Conservation (phyloP, 2,329 filamentous ascomycete species). For the Rutstroemia sydowiana region DNA sequence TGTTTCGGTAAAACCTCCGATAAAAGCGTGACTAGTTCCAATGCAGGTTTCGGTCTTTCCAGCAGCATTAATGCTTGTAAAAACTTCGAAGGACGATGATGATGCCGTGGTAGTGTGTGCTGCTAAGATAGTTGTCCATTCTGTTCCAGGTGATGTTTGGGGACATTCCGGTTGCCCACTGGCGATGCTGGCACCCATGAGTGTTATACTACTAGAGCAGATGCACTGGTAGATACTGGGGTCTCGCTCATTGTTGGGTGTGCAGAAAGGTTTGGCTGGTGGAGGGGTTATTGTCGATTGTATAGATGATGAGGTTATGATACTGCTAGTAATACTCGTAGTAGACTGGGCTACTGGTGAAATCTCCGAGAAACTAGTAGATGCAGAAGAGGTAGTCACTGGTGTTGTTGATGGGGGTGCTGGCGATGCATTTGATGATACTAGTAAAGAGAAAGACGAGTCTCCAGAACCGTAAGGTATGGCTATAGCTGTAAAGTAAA, state of each 20-base stretch:
- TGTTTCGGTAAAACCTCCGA: background rate
- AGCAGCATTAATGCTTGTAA: background rate
- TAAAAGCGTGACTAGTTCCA: background rate
- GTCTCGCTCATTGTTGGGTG: background rate
- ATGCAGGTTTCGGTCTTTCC: background rate
- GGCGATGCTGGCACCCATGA: background rate
- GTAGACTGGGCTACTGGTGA: too few species aligned
- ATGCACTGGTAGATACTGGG: background rate
- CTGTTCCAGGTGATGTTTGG: background rate
- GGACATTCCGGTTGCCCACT: background rate
- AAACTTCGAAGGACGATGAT: background rate
- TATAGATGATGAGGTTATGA: background rate
- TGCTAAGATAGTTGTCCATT: background rate
- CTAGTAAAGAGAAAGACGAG: too few species aligned
- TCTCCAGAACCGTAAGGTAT: too few species aligned
- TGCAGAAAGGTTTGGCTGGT: background rate
- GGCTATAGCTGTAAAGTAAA: too few species aligned
- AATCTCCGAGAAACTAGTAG: too few species aligned
- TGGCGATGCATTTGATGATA: too few species aligned
- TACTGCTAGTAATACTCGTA: too few species aligned
- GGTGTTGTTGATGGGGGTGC: too few species aligned
- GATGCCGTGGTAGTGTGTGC: background rate
- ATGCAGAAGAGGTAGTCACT: too few species aligned
- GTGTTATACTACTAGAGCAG: background rate
- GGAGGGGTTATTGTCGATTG: background rate